Conservation (phyloP, 495 filamentous ascomycete genomes). For the Penicillium dipodomyicola region DNA sequence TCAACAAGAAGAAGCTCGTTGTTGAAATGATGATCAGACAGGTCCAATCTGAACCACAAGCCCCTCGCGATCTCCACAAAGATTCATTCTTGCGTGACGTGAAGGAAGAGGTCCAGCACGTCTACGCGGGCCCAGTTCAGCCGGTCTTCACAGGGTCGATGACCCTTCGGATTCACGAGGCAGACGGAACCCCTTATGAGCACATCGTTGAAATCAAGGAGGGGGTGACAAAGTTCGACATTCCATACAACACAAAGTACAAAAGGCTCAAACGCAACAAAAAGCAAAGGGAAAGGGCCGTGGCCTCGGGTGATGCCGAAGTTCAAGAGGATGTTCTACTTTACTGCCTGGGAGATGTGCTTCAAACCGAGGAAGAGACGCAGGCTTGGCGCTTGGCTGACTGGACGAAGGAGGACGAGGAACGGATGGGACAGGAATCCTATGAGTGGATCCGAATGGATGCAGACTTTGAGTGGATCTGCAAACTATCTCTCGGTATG, state of each 20-base stretch:
- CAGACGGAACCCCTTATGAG: slow-evolving; percentile 97
- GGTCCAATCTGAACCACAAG: slow-evolving; percentile 58
- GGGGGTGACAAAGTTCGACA: slow-evolving; percentile 75
- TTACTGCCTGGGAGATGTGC: slow-evolving; percentile 89
- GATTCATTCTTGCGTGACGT: slow-evolving; percentile 77
- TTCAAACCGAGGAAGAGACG: slow-evolving; percentile 77
- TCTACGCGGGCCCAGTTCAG: slow-evolving; percentile 68
- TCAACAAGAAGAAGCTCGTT: slow-evolving; percentile 97
- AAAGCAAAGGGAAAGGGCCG: slow-evolving; percentile 77
- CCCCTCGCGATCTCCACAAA: slow-evolving; percentile 55
- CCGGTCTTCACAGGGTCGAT: slow-evolving; percentile 89
- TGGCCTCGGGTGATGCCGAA: slow-evolving; percentile 65
- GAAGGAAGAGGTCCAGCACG: slow-evolving; percentile 68
- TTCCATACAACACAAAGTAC: slow-evolving; percentile 99
- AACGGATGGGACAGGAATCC: slow-evolving; percentile 87
- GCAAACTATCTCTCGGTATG: slow-evolving; percentile 73
- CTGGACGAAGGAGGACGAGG: slow-evolving; percentile 83
- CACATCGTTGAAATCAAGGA: slow-evolving; percentile 96
- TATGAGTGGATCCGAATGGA: slow-evolving; percentile 99
- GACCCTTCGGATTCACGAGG: slow-evolving; percentile 97
- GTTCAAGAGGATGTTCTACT: slow-evolving; percentile 78
- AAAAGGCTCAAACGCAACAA: slow-evolving; percentile 93
- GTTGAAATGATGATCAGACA: slow-evolving; percentile 92
- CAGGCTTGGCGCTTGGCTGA: slow-evolving; percentile 80
- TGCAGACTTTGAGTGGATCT: slow-evolving; percentile 97